These are phyloP conservation scores for Oenanthe sinensis DNA, from an alignment of 129 eudicot genomes.

Conservation along the genomic window DNA sequence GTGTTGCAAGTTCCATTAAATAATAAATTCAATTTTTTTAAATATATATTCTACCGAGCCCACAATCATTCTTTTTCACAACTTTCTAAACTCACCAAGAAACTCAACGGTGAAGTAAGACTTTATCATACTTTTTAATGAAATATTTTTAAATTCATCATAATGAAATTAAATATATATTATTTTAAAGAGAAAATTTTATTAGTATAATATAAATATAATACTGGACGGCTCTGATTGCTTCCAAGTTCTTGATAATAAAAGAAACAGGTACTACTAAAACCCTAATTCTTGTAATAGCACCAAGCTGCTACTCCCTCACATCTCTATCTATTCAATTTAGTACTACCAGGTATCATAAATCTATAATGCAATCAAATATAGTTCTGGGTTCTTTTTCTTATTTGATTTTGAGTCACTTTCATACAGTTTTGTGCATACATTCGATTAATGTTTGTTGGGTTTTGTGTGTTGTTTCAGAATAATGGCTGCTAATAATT, in stretches of 20 bases:
- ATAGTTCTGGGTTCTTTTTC: background rate
- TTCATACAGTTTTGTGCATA: background rate
- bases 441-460: background rate
- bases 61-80: too few relatives aligned
- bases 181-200: too few relatives aligned
- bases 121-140: too few relatives aligned
- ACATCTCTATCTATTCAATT: background rate
- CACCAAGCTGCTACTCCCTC: background rate
- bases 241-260: too few relatives aligned
- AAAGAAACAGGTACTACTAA: background rate
- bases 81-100: too few relatives aligned
- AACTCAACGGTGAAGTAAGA: too few relatives aligned
- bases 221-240: background rate
- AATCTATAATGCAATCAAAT: background rate
- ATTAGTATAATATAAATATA: too few relatives aligned
- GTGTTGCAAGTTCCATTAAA: too few relatives aligned
- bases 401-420: background rate
- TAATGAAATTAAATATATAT: too few relatives aligned
- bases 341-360: background rate
- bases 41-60: too few relatives aligned
- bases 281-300: background rate
- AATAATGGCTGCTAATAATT: slow-evolving; percentile 35
- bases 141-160: too few relatives aligned
- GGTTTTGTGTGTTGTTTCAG: background rate
- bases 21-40: too few relatives aligned